Conservation (phyloP, 140 eudicot species). For the Oenanthe javanica region DNA sequence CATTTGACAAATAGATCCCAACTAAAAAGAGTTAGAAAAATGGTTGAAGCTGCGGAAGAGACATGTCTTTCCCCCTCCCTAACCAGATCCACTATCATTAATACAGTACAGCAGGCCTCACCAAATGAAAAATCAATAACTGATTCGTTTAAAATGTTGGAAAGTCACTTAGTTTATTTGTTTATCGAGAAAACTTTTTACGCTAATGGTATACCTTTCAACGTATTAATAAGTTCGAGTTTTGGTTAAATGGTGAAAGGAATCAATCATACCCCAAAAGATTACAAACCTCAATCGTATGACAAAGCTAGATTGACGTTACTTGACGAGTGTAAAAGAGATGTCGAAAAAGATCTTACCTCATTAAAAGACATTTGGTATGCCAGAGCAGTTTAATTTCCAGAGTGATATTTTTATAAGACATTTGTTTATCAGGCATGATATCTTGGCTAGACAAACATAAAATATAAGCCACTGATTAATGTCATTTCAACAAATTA, state of each 20-base stretch:
- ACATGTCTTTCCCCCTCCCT: neutral
- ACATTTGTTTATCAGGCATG: too few relatives aligned
- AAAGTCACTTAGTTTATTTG: neutral
- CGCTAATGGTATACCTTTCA: neutral
- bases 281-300: too few relatives aligned
- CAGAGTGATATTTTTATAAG: too few relatives aligned
- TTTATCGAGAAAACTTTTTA: neutral
- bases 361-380: too few relatives aligned
- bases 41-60: neutral
- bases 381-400: too few relatives aligned
- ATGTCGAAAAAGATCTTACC: too few relatives aligned
- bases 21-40: neutral
- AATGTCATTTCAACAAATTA: too few relatives aligned
- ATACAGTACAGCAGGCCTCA: neutral
- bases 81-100: neutral
- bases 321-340: too few relatives aligned
- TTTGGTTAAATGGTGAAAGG: slow-evolving; percentile 4
- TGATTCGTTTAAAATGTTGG: neutral
- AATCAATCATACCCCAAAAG: neutral
- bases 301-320: too few relatives aligned
- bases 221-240: neutral
- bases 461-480: too few relatives aligned
- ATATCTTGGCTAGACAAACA: too few relatives aligned
- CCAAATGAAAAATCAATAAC: neutral
- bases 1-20: neutral